Base-by-base conservation (phyloP, 164 flowering plant genomes). In the Platanus orientalis region DNA sequence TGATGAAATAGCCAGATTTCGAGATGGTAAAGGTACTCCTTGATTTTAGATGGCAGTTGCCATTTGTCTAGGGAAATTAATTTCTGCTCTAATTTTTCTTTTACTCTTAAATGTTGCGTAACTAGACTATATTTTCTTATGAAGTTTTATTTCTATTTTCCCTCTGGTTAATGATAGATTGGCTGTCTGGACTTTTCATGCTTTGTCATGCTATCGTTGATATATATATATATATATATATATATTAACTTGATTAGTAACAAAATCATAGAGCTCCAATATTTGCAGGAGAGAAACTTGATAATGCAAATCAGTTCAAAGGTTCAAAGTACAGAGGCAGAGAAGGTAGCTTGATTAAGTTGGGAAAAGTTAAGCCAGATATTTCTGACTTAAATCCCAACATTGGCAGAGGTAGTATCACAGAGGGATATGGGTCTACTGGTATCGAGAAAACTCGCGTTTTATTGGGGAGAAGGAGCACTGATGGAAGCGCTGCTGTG, bases 291-390 rank as follows among this genome's bases (percentile, higher is more conserved):
- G 81, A 69, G 44, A 75, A 55, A 65, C 49, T 47, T 55, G 80
- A 78, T 65, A 36, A 26, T 52, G 21, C 72, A 49, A 68, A 71
- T 17, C 78, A 73, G 23, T 40, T 61, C 62, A 74, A 72, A 63
- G 72, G 72, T 62, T 63, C 71, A 44, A 83, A 75, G 53, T 51
- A 59, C 51, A 71, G 67, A 54, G 80, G 71, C 28, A 83, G 73
- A 57, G 92, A 79, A 59, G 68, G 81, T 29, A 76, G 75, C 71
- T 64, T 74, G 47, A 66, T 80, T 61, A 90, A 82, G 72, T 60
- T 84, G 34, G 86, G 83, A 42, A 88, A 79, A 69, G 60, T 66
- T 30, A 80, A 66, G 48, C 40, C 81, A n/a, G 84, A 79, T 49
- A 58, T 39, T 73, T 67, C 86, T 57, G 84, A 74, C 26, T 7